A percentile compares a stretch with the other conserved stretches of the same genome.
phyloP scores from a whole-genome alignment of 257 asterid genomes.

The Nicotiana tabacum region DNA sequence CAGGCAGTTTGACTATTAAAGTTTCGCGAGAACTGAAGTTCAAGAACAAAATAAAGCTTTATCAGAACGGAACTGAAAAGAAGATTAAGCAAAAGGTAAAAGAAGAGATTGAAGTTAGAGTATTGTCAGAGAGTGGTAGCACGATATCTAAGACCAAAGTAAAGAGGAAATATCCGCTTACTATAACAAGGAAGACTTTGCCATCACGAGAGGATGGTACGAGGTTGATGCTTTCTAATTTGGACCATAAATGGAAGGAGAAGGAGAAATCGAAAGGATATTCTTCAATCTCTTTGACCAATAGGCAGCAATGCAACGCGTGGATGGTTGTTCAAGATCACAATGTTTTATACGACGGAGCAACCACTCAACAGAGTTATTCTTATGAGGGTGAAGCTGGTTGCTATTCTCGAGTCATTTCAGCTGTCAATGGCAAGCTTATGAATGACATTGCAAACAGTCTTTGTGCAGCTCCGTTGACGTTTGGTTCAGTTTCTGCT shows the following conservation, averaged over 20 bases:
- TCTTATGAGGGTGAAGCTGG: slow-evolving; percentile 21
- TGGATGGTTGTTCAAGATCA: slow-evolving; percentile 59
- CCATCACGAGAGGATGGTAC: slow-evolving; percentile 28
- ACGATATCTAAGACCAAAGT: slow-evolving; percentile 10
- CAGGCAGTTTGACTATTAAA: slow-evolving; percentile 54
- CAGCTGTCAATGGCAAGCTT: slow-evolving; percentile 42
- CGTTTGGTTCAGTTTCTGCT: slow-evolving; percentile 7
- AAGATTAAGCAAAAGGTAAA: slow-evolving; percentile 46
- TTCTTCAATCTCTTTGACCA: slow-evolving; percentile 25
- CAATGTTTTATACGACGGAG: slow-evolving; percentile 54
- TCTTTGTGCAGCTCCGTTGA: slow-evolving; percentile 31
- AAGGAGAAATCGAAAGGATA: slow-evolving; percentile 27
- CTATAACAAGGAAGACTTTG: slow-evolving; percentile 22
- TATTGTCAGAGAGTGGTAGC: slow-evolving; percentile 20
- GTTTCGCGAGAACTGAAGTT: slow-evolving; percentile 34
- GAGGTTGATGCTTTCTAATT: slow-evolving; percentile 28
- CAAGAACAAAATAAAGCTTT: slow-evolving; percentile 38
- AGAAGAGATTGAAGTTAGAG: slow-evolving; percentile 29
- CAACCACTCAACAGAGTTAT: slow-evolving; percentile 41
- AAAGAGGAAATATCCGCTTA: slow-evolving; percentile 48
- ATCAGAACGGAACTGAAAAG: slow-evolving; percentile 40
- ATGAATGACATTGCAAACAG: slow-evolving; percentile 24
- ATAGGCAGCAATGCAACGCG: slow-evolving; percentile 45
- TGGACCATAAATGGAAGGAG: slow-evolving; percentile 45
- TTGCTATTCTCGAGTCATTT: slow-evolving; percentile 44